phyloP scores from a whole-genome alignment of 2,329 filamentous ascomycete genomes.

The Botrytis paeoniae region DNA sequence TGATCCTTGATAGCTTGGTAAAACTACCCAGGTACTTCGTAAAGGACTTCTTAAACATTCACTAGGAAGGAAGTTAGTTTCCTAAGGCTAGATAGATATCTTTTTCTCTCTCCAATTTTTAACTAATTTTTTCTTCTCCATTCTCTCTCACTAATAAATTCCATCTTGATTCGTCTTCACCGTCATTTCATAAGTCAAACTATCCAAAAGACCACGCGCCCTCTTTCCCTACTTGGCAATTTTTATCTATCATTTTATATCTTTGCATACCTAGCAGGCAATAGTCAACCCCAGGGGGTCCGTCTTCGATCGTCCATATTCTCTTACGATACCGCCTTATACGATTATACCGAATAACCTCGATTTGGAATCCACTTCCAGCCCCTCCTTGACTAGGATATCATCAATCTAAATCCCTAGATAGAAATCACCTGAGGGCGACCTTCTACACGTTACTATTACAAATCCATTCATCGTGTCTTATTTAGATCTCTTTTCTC shows the following conservation, averaged over 20 bases:
- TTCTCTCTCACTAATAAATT: neutral
- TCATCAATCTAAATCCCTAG: neutral
- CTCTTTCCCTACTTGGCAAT: constrained; percentile 11
- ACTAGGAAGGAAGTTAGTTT: neutral
- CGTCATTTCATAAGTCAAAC: constrained; percentile 7
- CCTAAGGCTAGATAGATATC: neutral
- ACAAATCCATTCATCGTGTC: constrained; percentile 5
- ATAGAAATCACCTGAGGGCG: constrained; percentile 9
- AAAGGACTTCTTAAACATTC: neutral
- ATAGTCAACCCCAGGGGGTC: neutral
- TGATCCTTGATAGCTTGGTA: neutral
- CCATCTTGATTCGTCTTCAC: constrained; percentile 5
- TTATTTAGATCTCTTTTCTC: neutral
- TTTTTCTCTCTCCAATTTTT: neutral
- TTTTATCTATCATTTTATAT: constrained; percentile 5
- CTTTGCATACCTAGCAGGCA: neutral
- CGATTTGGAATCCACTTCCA: constrained; percentile 13
- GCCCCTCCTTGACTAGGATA: constrained; percentile 16
- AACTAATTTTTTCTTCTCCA: neutral
- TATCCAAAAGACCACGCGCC: neutral
- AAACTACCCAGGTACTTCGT: neutral
- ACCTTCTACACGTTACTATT: constrained; percentile 2
- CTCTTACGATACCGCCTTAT: constrained; percentile 9
- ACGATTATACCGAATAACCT: neutral
- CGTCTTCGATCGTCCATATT: neutral